phyloP scores from a whole-genome alignment of 306 rosid genomes.

The Corylus heterophylla region DNA sequence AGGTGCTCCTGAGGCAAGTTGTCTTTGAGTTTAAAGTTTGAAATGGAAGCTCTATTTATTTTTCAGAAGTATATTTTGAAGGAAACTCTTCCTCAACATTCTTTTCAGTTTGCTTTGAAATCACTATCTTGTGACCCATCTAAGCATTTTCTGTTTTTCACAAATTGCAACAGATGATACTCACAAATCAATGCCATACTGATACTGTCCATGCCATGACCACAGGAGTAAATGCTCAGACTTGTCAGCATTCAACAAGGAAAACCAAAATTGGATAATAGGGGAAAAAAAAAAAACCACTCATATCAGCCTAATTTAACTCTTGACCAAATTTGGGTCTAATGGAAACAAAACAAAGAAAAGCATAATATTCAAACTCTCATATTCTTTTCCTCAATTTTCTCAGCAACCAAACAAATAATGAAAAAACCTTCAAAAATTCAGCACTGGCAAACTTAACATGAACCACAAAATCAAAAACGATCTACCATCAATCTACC shows the following conservation, averaged over 20 bases:
- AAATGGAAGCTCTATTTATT: too few relatives aligned
- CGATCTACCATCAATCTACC: slow-evolving; percentile 64
- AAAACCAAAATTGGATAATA: too few relatives aligned
- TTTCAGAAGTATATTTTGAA: too few relatives aligned
- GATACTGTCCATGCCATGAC: not conserved
- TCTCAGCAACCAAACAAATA: not conserved
- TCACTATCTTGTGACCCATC: too few relatives aligned
- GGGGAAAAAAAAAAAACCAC: not conserved
- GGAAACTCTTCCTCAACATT: too few relatives aligned
- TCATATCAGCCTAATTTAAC: not conserved
- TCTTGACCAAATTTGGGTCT: not conserved
- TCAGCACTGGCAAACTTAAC: not conserved
- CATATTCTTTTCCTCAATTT: not conserved
- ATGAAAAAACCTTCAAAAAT: not conserved
- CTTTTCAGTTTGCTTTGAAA: too few relatives aligned
- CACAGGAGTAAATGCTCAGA: not conserved
- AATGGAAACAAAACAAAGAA: not conserved
- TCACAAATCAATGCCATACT: not conserved
- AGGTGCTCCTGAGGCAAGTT: too few relatives aligned
- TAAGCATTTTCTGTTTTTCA: not conserved
- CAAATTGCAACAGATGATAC: not conserved
- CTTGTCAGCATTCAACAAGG: not conserved
- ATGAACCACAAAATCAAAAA: not conserved
- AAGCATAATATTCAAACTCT: not conserved
- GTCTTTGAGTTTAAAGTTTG: too few relatives aligned